Conservation (phyloP, 2,329 filamentous ascomycete genomes). For the Fusarium palustre region DNA sequence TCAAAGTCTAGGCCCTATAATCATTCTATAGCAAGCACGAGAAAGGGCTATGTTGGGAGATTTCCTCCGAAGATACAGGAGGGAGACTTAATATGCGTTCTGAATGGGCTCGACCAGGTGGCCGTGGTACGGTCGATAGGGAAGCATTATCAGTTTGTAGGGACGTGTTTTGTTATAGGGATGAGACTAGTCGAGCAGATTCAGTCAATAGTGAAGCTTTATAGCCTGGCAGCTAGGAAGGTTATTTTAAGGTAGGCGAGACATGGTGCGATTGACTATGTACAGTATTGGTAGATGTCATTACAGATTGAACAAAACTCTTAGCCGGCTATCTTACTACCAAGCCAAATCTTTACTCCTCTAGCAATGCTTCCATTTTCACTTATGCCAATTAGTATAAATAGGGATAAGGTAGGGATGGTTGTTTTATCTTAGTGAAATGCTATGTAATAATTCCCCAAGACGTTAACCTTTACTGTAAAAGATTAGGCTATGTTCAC, state of each 20-base stretch:
- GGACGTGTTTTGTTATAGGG: neutral
- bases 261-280: neutral
- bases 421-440: too few species aligned
- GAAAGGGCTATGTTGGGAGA: constrained; percentile 1
- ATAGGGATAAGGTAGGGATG: too few species aligned
- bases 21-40: constrained; percentile 3
- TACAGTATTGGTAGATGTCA: neutral
- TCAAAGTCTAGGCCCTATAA: neutral
- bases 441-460: too few species aligned
- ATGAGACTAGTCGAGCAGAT: neutral
- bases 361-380: neutral
- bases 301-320: neutral
- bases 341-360: neutral
- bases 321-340: neutral
- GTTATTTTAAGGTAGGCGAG: neutral
- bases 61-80: neutral
- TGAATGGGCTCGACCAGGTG: neutral
- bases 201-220: neutral
- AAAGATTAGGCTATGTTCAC: too few species aligned
- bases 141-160: neutral
- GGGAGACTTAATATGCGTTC: constrained; percentile 1
- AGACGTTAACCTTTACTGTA: too few species aligned
- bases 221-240: neutral
- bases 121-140: neutral
- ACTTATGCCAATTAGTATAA: neutral